Evolutionary conservation across 192 early-diverging fungal genomes (phyloP).

Genomic region (Paraglomus occultum): DNA sequence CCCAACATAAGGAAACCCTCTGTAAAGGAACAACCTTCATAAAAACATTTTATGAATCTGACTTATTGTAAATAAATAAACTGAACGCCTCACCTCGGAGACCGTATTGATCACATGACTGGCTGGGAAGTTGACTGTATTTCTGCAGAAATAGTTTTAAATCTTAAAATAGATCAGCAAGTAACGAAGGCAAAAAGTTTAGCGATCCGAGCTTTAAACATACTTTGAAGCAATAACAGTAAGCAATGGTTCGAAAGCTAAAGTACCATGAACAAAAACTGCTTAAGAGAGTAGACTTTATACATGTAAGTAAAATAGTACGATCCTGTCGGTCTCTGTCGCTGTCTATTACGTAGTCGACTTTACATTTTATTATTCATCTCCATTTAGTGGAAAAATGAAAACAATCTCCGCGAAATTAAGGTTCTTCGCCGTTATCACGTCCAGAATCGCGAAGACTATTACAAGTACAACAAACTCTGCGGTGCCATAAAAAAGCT

Average conservation of each 20-base stretch:
- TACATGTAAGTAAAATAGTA: slow-evolving; percentile 45
- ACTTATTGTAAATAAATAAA: too few species aligned
- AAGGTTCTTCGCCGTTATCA: slow-evolving; percentile 88
- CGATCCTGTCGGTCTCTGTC: background rate
- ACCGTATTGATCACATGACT: too few species aligned
- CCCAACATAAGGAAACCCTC: too few species aligned
- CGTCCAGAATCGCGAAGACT: slow-evolving; percentile 85
- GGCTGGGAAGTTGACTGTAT: too few species aligned
- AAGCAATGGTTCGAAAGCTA: slow-evolving; percentile 66
- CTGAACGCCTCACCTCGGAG: too few species aligned
- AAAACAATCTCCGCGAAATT: slow-evolving; percentile 79
- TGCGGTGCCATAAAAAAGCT: slow-evolving; percentile 78
- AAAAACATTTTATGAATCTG: too few species aligned
- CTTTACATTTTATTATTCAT: background rate
- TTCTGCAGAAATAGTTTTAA: too few species aligned
- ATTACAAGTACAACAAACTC: slow-evolving; percentile 85
- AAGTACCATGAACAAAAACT: slow-evolving; percentile 96
- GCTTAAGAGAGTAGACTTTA: slow-evolving; percentile 92
- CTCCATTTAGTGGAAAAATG: slow-evolving; percentile 71
- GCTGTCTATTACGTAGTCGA: background rate
- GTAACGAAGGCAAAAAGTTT: too few species aligned
- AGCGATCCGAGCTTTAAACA: too few species aligned
- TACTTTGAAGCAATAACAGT: too few species aligned
- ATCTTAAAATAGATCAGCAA: too few species aligned
- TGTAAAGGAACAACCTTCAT: too few species aligned